Evolutionary conservation across 495 filamentous ascomycete species (phyloP).

Genomic region (Xylaria scruposa): DNA sequence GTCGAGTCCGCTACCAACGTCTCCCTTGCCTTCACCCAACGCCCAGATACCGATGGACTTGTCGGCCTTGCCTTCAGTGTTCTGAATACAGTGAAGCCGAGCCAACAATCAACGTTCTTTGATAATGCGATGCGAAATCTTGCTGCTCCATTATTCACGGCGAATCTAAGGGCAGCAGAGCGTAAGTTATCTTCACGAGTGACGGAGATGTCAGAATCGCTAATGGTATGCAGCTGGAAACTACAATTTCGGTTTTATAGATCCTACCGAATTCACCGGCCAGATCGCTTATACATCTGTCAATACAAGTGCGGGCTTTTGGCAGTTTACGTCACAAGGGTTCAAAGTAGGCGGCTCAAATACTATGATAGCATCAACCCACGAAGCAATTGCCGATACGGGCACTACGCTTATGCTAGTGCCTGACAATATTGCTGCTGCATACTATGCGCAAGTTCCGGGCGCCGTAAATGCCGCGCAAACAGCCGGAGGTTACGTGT

Average conservation of each 20-base stretch:
- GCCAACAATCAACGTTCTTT: constrained; percentile 73
- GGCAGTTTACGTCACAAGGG: constrained; percentile 70
- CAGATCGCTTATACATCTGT: constrained; percentile 66
- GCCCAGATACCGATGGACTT: constrained; percentile 71
- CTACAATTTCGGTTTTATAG: constrained; percentile 72
- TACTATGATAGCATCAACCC: constrained; percentile 27
- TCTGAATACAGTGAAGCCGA: constrained; percentile 74
- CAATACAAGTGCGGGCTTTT: constrained; percentile 70
- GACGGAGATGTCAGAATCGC: neutral
- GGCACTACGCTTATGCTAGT: constrained; percentile 80
- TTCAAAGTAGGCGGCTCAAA: constrained; percentile 61
- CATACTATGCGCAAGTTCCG: constrained; percentile 71
- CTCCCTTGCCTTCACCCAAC: constrained; percentile 65
- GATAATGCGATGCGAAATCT: constrained; percentile 68
- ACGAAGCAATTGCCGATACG: constrained; percentile 62
- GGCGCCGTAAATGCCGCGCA: constrained; percentile 55
- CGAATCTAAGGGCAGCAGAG: constrained; percentile 69
- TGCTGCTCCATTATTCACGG: constrained; percentile 72
- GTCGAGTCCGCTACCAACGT: constrained; percentile 74
- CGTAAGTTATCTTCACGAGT: constrained; percentile 38
- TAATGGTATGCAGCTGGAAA: constrained; percentile 53
- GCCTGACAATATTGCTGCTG: constrained; percentile 59
- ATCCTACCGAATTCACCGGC: constrained; percentile 65
- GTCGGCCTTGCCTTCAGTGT: constrained; percentile 76
- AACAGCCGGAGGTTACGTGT: constrained; percentile 71